A percentile compares a stretch with the other conserved stretches of the same genome.
Evolutionary conservation across 139 green algal genomes (phyloP).

Genomic region (Chlamydomonas sphaeroides): DNA sequence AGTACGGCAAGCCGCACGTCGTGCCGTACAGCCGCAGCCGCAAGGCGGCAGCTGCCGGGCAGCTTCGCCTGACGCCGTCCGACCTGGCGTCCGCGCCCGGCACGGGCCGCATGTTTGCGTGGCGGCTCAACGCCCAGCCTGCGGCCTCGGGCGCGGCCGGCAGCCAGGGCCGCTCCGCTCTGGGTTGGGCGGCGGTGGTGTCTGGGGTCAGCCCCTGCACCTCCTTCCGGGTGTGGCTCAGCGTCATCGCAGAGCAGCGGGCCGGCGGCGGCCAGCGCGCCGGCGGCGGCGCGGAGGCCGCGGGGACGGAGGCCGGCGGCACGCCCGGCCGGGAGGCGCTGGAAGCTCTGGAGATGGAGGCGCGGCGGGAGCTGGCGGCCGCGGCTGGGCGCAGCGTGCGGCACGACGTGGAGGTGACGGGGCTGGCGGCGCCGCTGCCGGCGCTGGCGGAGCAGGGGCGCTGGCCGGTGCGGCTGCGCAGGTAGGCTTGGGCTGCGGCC

Average conservation of each 20-base stretch:
- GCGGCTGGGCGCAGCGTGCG: neutral
- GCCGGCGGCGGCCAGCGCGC: neutral
- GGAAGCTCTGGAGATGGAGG: conserved; percentile 31
- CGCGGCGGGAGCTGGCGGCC: neutral
- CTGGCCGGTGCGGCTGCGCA: no score
- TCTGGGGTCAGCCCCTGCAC: conserved; percentile 43
- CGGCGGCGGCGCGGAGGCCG: neutral
- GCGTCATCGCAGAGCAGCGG: conserved; percentile 2
- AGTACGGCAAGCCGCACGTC: conserved; percentile 29
- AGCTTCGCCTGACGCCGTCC: neutral
- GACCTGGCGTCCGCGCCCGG: neutral
- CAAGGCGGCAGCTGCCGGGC: neutral
- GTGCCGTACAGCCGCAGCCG: neutral
- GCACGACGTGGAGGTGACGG: conserved; percentile 40
- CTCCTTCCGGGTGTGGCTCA: conserved; percentile 41
- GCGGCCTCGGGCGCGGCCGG: no score
- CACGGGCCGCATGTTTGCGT: neutral
- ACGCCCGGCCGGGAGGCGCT: neutral
- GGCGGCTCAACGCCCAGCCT: neutral
- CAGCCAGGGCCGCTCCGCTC: neutral
- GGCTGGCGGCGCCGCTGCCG: conserved; percentile 38
- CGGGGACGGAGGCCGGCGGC: neutral
- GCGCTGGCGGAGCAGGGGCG: conserved; percentile 2
- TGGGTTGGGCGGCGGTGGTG: conserved; percentile 6
- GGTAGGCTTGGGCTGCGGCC: no score